Evolutionary conservation across 2,329 filamentous ascomycete genomes (phyloP).

Genomic region (Dactylellina haptotyla): DNA sequence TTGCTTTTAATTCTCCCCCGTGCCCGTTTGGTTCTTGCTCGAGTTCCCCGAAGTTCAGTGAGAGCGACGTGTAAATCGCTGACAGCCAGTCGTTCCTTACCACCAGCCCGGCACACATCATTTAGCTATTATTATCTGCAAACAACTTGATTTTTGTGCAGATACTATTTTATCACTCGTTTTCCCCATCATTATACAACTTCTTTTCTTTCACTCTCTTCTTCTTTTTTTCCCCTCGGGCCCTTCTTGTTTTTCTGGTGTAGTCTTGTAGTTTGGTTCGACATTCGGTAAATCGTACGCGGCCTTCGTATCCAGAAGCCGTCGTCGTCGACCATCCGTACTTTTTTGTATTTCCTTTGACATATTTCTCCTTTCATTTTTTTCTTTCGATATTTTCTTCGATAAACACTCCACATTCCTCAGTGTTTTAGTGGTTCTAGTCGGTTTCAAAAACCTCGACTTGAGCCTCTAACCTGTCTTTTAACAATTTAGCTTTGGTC

Average conservation of each 20-base stretch:
- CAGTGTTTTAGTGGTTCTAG: conserved; percentile 30
- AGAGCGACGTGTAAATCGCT: conserved; percentile 52
- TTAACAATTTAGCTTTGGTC: conserved; percentile 24
- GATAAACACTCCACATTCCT: background rate
- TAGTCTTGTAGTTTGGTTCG: conserved; percentile 55
- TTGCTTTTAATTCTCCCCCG: conserved; percentile 53
- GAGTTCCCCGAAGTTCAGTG: conserved; percentile 46
- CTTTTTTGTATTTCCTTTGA: conserved; percentile 47
- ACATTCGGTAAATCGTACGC: conserved; percentile 37
- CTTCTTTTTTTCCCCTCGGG: conserved; percentile 30
- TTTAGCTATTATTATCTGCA: conserved; percentile 32
- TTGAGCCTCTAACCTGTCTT: conserved; percentile 33
- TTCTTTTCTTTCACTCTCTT: conserved; percentile 30
- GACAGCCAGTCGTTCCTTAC: conserved; percentile 54
- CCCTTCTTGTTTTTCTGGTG: conserved; percentile 42
- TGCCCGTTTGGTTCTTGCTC: conserved; percentile 52
- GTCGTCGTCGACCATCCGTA: conserved; percentile 50
- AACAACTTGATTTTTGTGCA: conserved; percentile 50
- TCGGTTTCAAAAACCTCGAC: conserved; percentile 31
- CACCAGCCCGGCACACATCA: conserved; percentile 42
- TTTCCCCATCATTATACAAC: conserved; percentile 48
- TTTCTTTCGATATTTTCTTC: conserved; percentile 37
- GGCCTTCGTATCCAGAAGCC: conserved; percentile 31
- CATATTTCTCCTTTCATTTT: conserved; percentile 12
- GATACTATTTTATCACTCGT: conserved; percentile 55